Base-by-base conservation (phyloP, 148 eudicot genomes). In the Agrostemma githago region DNA sequence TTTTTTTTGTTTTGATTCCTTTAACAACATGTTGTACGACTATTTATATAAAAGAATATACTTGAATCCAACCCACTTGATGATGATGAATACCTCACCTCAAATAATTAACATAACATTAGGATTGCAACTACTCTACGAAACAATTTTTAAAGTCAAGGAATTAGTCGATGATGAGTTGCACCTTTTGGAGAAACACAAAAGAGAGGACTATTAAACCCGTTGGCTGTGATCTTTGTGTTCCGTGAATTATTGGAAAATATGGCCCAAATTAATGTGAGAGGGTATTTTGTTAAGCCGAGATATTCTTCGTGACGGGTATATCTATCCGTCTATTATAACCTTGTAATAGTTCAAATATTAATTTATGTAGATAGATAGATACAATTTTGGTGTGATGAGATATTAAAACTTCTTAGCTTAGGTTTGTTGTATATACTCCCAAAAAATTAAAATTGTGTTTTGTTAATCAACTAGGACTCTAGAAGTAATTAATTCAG, bases 1-100 rank as follows among this genome's bases (percentile, higher is more conserved):
- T 79, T 66, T 46, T 51, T 77, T 66, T 59, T 51, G 62, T 66
- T 66, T 40, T 79, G 82, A 79, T 71, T 15, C 70, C n/a, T 66
- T 66, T 41, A 66, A 40, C n/a, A 19, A 40, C 19, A 66, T 40
- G 26, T 16, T 66, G 70, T 41, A 66, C 53, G 70, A 9, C 26
- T 66, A 6, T 66, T 16, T 66, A 66, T 66, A 66, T 63, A 63
- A 40, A 5, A 26, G 43, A 12, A 64, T 38, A 39, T 12, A 38
- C 66, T 20, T 21, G n/a, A 41, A 26, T 8, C 37, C 43, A 14
- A 1, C n/a, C 68, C n/a, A 64, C 68, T 41, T 15, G 70, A 26
- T 6, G 51, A n/a, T n/a, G 1, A 26, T 26, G 34, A 16, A 6
- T 14, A 42, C 34, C 34, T 26, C 34, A 26, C 11, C 8, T 4